phyloP scores from a whole-genome alignment of 768 basidiomycete genomes.

The Suillus luteus region DNA sequence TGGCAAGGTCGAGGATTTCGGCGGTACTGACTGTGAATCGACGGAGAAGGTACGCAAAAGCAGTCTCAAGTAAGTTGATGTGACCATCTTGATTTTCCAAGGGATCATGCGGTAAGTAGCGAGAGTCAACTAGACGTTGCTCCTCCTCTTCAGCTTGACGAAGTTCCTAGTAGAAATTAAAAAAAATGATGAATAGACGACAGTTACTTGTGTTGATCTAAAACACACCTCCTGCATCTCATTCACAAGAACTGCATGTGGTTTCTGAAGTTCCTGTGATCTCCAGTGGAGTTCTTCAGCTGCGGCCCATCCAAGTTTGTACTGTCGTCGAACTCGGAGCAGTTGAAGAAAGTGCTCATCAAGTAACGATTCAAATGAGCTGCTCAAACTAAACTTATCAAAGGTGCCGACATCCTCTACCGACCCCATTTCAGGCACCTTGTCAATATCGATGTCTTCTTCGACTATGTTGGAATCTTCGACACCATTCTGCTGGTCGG shows the following conservation, averaged over 20 bases:
- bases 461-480: conserved; percentile 11
- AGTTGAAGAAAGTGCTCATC: conserved; percentile 57
- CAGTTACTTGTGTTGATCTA: not conserved
- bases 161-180: conserved; percentile 11
- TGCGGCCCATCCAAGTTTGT: conserved; percentile 66
- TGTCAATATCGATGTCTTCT: not conserved
- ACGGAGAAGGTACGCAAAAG: conserved; percentile 66
- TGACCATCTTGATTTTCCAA: conserved; percentile 36
- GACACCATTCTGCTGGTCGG: conserved; percentile 41
- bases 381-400: conserved; percentile 64
- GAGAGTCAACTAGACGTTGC: conserved; percentile 37
- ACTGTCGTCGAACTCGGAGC: conserved; percentile 51
- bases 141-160: conserved; percentile 48
- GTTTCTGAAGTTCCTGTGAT: conserved; percentile 46
- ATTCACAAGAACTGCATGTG: conserved; percentile 41
- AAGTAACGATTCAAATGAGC: conserved; percentile 61
- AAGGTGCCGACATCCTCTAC: conserved; percentile 45
- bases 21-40: conserved; percentile 53
- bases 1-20: not conserved
- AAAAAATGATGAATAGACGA: conserved; percentile 6
- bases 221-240: conserved; percentile 34
- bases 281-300: conserved; percentile 56
- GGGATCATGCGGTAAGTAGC: conserved; percentile 58
- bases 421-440: conserved; percentile 24
- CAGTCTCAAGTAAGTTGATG: conserved; percentile 62